Evolutionary conservation across 441 rosid genomes (phyloP).

Genomic region (Croton laevigatus): DNA sequence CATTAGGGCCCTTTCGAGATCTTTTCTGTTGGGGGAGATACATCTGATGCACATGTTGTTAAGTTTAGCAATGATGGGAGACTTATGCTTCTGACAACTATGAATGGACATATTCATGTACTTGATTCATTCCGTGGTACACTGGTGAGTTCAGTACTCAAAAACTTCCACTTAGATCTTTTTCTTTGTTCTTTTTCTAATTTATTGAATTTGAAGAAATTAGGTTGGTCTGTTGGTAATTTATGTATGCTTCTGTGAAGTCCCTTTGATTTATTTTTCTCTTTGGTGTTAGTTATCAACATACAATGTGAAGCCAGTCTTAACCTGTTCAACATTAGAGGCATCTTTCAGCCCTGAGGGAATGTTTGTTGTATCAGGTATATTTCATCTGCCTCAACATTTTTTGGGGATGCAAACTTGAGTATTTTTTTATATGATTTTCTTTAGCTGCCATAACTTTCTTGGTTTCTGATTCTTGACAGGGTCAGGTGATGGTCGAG

Average conservation of each 20-base stretch:
- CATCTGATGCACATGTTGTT: slow-evolving; percentile 77
- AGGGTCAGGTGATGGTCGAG: slow-evolving; percentile 94
- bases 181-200: neutral
- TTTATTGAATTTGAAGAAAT: slow-evolving; percentile 1
- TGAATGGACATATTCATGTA: slow-evolving; percentile 83
- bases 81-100: slow-evolving; percentile 87
- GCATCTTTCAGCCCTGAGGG: slow-evolving; percentile 98
- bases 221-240: neutral
- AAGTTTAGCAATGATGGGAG: slow-evolving; percentile 93
- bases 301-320: slow-evolving; percentile 79
- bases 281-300: slow-evolving; percentile 57
- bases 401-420: neutral
- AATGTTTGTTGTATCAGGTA: slow-evolving; percentile 88
- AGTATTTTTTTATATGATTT: slow-evolving; percentile 10
- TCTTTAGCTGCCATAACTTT: slow-evolving; percentile 11
- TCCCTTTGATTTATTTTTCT: slow-evolving; percentile 23
- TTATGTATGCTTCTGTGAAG: neutral
- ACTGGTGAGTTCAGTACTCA: slow-evolving; percentile 44
- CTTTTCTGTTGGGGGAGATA: slow-evolving; percentile 80
- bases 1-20: slow-evolving; percentile 90
- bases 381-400: slow-evolving; percentile 10
- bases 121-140: slow-evolving; percentile 96
- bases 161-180: neutral
- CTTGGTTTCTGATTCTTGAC: slow-evolving; percentile 25
- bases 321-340: slow-evolving; percentile 72